These are phyloP conservation scores for Cladosporium sp. DNA, from an alignment of 2,329 filamentous ascomycete species.

Conservation along the genomic window DNA sequence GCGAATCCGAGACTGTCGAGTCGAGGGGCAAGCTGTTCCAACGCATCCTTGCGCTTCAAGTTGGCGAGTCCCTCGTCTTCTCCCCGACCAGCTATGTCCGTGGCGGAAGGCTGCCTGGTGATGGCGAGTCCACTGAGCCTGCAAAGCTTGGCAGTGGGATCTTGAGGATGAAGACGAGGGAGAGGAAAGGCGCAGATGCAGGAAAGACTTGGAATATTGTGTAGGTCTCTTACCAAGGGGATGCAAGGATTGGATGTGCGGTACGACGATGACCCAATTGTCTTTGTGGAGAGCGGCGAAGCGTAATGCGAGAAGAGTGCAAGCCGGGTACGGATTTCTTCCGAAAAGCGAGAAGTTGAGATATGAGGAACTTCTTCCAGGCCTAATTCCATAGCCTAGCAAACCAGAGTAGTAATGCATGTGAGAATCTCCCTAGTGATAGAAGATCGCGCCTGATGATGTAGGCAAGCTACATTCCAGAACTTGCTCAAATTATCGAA, in stretches of 20 bases:
- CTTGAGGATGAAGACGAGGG: slow-evolving; percentile 27
- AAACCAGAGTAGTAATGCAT: no score
- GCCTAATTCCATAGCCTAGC: no score
- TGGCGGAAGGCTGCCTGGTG: slow-evolving; percentile 8
- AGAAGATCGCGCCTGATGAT: no score
- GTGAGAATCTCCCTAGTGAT: no score
- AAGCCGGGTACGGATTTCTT: no score
- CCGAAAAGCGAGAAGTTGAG: no score
- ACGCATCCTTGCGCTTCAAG: slow-evolving; percentile 25
- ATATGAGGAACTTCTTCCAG: no score
- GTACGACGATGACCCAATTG: no score
- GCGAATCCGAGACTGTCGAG: background rate
- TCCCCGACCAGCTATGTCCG: slow-evolving; percentile 26
- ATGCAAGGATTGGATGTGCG: background rate
- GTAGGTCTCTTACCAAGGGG: no score
- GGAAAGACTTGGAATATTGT: slow-evolving; percentile 22
- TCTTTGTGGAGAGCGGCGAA: background rate
- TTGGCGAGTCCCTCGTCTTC: slow-evolving; percentile 33
- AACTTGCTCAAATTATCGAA: no score
- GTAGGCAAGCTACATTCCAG: no score
- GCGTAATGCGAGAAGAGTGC: background rate
- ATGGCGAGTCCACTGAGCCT: background rate
- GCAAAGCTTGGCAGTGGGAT: slow-evolving; percentile 21
- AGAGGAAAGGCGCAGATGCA: slow-evolving; percentile 24
- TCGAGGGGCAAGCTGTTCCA: slow-evolving; percentile 24